Evolutionary conservation across 2,329 filamentous ascomycete species (phyloP), one percentile per base, ranked within the genome.

Genomic region (Diaporthe humulicola): DNA sequence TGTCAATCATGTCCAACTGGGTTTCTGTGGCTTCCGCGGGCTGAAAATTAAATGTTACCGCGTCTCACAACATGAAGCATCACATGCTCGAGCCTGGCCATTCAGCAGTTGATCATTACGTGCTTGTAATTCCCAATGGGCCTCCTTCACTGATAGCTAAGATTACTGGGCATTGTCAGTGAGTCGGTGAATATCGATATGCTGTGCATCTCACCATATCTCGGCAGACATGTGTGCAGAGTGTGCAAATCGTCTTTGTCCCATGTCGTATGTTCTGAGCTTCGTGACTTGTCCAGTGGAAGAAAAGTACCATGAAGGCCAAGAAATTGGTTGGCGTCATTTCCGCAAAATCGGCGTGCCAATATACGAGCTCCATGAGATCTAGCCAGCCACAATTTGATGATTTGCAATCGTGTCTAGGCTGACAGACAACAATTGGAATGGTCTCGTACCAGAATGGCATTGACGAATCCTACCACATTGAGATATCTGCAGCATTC

Each of bases 1-100:
- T 52, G 45, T 28, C 22, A 36, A 52, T 67, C 64, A 67, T 38
- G 45, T 52, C 45, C 33, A 52, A 48, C 60, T 36, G n/a, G 40
- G 30, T 22, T 38, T 50, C 12, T 50, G 61, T 67, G 61, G 61
- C 61, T 64, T 19, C 14, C 40, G 3, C 8, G 45, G 45, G 33
- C 17, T 25, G 30, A 36, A 36, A 66, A 36, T 9, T 12, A 48
- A 33, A 50, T 48, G 28, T 15, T 42, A n/a, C 6, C 28, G 4
- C 42, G 33, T 48, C 30, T 50, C 40, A 67, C 61, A 15, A 25
- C 45, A 12, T 52, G 45, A 2, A 50, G 61, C 48, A 52, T 15
- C 30, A 14, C 64, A 52, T 10, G 12, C 15, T 67, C 28, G 12
- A n/a, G 14, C 22, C 33, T 52, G 64, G 12, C 64, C 64, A 67